Base-by-base conservation (phyloP, 495 filamentous ascomycete genomes). In the Apodospora peruviana region DNA sequence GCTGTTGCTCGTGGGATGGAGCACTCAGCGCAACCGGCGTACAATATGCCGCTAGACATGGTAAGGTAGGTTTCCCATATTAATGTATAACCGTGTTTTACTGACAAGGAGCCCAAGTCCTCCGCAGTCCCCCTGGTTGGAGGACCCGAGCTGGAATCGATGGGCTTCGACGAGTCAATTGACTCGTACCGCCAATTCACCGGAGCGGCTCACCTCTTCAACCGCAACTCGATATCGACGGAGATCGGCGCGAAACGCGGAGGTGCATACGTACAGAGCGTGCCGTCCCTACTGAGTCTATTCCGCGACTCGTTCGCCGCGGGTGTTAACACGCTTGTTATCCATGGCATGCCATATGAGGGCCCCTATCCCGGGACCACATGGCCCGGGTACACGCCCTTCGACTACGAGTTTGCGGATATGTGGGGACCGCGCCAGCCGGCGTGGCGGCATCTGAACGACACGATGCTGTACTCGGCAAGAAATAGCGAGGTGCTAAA, bases 1-100 rank as follows among this genome's bases (percentile, higher is more conserved):
- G 44, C 63, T 4, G 47, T 62, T 11, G 51, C 57, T 27, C 59
- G 67, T n/a, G 60, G 58, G 5, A 42, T 71, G 5, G 40, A 73
- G 37, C 68, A 65, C 22, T 77, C 76, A 4, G 50, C 65, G 17
- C 76, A 79, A 52, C 62, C 70, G 2, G 67, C 62, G 0, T 79
- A 79, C 53, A 76, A 77, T 34, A 45, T 75, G 32, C 70, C 70
- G 0, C 58, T 79, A 29, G 69, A 77, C 47, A 71, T 75, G 68
- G 55, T 67, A 14, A 56, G 51, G 59, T 18, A 5, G 19, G 9
- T 35, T 18, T 43, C 16, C n/a, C 44, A 20, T 14, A 4, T n/a
- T 18, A 1, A 2, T 36, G 27, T 4, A 24, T 16, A 1, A 16
- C 23, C 20, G 18, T 19, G 18, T 43, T 12, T n/a, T n/a, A n/a